Base-by-base conservation (phyloP, 345 rosid species). In the Eucalyptus marginata region DNA sequence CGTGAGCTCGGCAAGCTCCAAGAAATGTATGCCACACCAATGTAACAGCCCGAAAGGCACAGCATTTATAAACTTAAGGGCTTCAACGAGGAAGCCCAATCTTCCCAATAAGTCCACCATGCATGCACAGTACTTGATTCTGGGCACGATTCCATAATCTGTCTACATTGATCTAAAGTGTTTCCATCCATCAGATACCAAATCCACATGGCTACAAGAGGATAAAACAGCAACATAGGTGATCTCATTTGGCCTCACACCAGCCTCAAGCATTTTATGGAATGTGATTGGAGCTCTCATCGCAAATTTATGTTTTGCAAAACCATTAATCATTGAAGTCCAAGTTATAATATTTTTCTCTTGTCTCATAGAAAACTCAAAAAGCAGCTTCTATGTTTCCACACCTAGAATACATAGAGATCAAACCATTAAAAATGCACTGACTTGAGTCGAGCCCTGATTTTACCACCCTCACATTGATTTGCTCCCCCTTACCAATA, bases 111-210 rank as follows among this genome's bases (percentile, higher is more conserved):
- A 93, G 93, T 95, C 58, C 10, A 7, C 58, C 58, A 96, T 94
- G 87, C 98, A 96, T 29, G 97, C 95, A 89, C 95, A 95, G 66
- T 96, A 95, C 86, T 95, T 95, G 94, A 94, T 93, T 92, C 90
- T 93, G 11, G 95, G 97, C 86, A 90, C 91, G 80, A 96, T 92
- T 40, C 95, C 92, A 15, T 86, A 96, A 94, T 96, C 93, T 81
- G 59, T 87, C 86, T 86, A 91, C 96, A 58, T 58, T 18, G 24
- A 52, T 52, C 58, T 7, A 18, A 52, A 52, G 24, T 1, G 4
- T 52, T 52, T 52, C 58, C 58, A 52, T 52, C 58, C 58, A 52
- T 52, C 58, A 50, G 52, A 1, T 50, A 50, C 52, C 52, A 52
- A 52, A 18, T 7, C 24, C 58, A 52, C 58, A 52, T 52, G 58